These are phyloP conservation scores for Rhodamnia argentea DNA, from an alignment of 345 rosid genomes.

Conservation along the genomic window DNA sequence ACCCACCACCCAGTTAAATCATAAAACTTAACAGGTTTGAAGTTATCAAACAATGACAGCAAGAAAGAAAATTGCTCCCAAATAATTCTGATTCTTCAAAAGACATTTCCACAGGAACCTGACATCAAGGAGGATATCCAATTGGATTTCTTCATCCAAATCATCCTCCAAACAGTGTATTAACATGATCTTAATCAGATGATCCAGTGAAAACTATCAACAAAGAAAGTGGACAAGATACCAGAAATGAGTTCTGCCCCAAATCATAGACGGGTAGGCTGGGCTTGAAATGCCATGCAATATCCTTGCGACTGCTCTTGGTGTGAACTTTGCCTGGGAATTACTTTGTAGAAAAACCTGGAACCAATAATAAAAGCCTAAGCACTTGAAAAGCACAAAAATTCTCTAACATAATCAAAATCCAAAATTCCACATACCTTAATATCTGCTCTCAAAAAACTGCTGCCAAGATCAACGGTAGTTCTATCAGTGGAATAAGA, in stretches of 20 bases:
- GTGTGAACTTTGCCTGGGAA: constrained; percentile 74
- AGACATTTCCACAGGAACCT: background rate
- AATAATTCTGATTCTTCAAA: background rate
- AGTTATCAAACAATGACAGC: background rate
- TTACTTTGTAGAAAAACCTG: constrained; percentile 89
- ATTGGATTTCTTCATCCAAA: background rate
- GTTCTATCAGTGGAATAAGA: constrained; percentile 13
- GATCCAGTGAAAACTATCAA: background rate
- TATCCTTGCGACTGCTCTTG: constrained; percentile 87
- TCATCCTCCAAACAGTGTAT: background rate
- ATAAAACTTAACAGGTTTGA: background rate
- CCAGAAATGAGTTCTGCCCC: constrained; percentile 98
- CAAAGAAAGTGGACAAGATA: constrained; percentile 8
- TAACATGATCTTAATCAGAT: background rate
- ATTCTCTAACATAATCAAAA: background rate
- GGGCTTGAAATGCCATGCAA: constrained; percentile 95
- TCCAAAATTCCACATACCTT: constrained; percentile 42
- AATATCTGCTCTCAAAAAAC: constrained; percentile 87
- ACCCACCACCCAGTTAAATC: background rate
- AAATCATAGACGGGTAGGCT: constrained; percentile 61
- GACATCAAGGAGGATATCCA: background rate
- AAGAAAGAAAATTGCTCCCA: background rate
- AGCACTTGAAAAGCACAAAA: background rate
- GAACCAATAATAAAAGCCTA: constrained; percentile 6
- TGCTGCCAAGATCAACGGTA: constrained; percentile 41